Base-by-base conservation (phyloP, 1,139 yeast genomes). In the Neolecta irregularis region DNA sequence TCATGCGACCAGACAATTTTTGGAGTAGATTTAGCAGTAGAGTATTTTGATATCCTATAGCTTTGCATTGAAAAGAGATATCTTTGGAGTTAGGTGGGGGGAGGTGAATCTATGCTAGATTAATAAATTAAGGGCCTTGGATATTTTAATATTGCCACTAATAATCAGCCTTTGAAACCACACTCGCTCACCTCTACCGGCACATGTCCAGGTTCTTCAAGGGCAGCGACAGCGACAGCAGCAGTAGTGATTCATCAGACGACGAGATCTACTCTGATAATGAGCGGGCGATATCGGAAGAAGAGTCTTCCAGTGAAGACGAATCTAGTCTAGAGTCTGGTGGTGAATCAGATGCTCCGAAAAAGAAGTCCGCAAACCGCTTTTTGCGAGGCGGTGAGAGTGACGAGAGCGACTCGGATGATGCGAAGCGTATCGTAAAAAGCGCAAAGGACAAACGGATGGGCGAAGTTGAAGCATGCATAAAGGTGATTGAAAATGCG, bases 381-480 rank as follows among this genome's bases (percentile, higher is more conserved):
- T 49, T 49, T 38, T 41, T 49, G 41, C 45, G 48, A 18, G 52
- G 52, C n/a, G 51, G 51, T 49, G 67, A 51, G 33, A 57, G 62
- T 26, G 74, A 67, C 42, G 77, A 68, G 44, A 56, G 64, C 32
- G 74, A 69, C 41, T 54, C 60, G 41, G 80, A 73, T 43, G 74
- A 67, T 43, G 74, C 72, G 45, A 76, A 74, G 56, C 78, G 76
- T 51, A 81, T 83, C 33, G 95, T 88, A 48, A 85, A 79, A 60
- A 74, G 91, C 41, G 94, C 95, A 40, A 81, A 78, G 61, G 96
- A 85, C 48, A 91, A 85, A 61, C 66, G 85, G 44, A 56, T 81
- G 47, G 96, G 83, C 54, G 98, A 88, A 57, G 69, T 88, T 62
- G 75, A 71, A 48, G 65, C 65, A 24, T 60, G 71, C 28, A 69